A percentile compares a stretch with the other conserved stretches of the same genome.
These are phyloP conservation scores for Periglandula ipomoeae DNA, from an alignment of 2,329 filamentous ascomycete genomes.

Conservation along the genomic window DNA sequence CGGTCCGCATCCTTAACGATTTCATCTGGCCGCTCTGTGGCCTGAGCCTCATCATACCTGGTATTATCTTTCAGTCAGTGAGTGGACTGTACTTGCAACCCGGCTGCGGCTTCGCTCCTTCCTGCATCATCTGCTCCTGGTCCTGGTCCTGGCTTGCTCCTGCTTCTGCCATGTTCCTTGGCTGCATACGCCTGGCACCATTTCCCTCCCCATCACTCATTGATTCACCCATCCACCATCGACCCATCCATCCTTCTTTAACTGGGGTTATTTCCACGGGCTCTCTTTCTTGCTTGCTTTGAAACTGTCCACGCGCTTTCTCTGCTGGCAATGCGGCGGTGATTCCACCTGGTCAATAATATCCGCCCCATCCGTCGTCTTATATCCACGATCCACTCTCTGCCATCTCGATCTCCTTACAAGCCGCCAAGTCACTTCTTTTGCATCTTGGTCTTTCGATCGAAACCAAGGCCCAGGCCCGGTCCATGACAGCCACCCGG, in stretches of 20 bases:
- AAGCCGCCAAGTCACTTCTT: not conserved
- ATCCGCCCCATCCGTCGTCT: not conserved
- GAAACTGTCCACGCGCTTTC: not conserved
- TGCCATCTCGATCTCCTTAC: constrained; percentile 20
- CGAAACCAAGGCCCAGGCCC: constrained; percentile 8
- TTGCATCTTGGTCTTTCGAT: not conserved
- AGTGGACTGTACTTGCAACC: no score
- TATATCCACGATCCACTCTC: constrained; percentile 2
- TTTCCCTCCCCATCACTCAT: not conserved
- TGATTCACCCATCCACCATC: not conserved
- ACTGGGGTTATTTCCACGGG: no score
- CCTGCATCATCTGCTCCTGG: no score
- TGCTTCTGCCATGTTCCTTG: no score
- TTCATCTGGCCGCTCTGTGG: no score
- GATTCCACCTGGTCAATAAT: not conserved
- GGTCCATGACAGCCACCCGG: constrained; percentile 11
- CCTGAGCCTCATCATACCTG: no score
- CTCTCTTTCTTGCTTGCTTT: not conserved
- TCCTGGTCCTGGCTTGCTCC: no score
- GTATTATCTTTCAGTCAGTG: no score
- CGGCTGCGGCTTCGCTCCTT: no score
- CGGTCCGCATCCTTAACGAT: no score
- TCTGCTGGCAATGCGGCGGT: not conserved
- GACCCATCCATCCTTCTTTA: no score
- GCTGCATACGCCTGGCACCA: no score